A percentile compares a stretch with the other conserved stretches of the same genome.
phyloP scores from a whole-genome alignment of 352 stramenopile genomes.

The Phytophthora colocasiae region DNA sequence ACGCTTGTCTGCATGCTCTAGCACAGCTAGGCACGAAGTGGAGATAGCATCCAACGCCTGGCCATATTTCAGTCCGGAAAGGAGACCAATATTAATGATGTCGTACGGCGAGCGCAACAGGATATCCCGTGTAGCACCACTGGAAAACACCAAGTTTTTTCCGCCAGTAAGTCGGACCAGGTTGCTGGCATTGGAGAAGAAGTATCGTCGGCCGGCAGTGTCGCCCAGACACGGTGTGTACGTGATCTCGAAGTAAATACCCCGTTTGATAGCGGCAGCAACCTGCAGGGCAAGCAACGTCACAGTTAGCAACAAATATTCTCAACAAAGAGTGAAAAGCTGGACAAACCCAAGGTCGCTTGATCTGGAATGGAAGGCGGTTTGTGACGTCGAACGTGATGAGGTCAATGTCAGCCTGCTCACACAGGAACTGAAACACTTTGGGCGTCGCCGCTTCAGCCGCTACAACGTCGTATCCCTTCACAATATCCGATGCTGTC shows the following conservation, averaged over 20 bases:
- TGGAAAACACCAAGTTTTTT: constrained; percentile 77
- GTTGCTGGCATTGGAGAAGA: constrained; percentile 88
- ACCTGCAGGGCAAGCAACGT: constrained; percentile 43
- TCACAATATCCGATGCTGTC: constrained; percentile 60
- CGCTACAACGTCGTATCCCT: constrained; percentile 82
- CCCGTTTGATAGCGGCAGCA: constrained; percentile 72
- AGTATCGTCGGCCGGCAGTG: constrained; percentile 80
- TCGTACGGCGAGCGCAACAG: constrained; percentile 85
- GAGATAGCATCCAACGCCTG: constrained; percentile 75
- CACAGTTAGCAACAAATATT: background rate
- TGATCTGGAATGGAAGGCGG: constrained; percentile 81
- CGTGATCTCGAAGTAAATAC: constrained; percentile 82
- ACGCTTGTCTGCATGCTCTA: constrained; percentile 68
- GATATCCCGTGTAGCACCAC: constrained; percentile 74
- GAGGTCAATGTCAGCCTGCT: constrained; percentile 80
- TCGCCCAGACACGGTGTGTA: constrained; percentile 82
- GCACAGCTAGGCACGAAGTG: constrained; percentile 56
- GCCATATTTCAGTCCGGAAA: constrained; percentile 75
- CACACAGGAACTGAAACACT: constrained; percentile 87
- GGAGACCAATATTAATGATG: constrained; percentile 78
- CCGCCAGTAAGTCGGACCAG: constrained; percentile 77
- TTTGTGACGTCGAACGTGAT: constrained; percentile 87
- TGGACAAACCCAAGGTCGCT: constrained; percentile 69
- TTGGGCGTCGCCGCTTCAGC: constrained; percentile 67
- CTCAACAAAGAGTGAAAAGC: background rate